phyloP scores from a whole-genome alignment of 768 basidiomycete species.

The Royoungia palumana region DNA sequence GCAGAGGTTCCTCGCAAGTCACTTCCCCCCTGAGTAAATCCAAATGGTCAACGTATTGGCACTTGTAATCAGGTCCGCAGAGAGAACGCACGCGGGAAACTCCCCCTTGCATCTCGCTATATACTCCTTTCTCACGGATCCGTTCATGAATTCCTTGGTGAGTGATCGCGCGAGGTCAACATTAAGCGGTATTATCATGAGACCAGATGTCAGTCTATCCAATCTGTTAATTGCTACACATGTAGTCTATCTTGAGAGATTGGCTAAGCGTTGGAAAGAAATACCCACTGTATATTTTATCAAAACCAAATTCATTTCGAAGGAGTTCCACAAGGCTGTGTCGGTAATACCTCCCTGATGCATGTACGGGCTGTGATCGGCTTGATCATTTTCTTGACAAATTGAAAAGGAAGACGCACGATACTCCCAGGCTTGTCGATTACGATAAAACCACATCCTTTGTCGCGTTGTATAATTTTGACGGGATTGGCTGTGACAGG shows the following conservation, averaged over 20 bases:
- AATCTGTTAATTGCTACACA: slow-evolving; percentile 84
- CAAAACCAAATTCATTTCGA: slow-evolving; percentile 75
- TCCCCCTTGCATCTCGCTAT: slow-evolving; percentile 81
- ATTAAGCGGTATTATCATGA: slow-evolving; percentile 89
- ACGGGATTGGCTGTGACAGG: slow-evolving; percentile 85
- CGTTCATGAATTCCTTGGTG: slow-evolving; percentile 77
- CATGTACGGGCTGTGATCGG: slow-evolving; percentile 74
- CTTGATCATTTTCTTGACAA: neutral
- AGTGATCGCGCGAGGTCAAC: slow-evolving; percentile 64
- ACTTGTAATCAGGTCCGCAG: neutral
- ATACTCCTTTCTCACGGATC: slow-evolving; percentile 87
- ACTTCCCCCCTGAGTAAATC: slow-evolving; percentile 59
- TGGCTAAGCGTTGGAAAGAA: neutral
- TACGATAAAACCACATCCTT: slow-evolving; percentile 78
- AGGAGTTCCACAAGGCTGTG: slow-evolving; percentile 89
- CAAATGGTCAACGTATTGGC: neutral
- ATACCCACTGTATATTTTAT: slow-evolving; percentile 77
- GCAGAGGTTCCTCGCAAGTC: slow-evolving; percentile 78
- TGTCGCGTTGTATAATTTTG: slow-evolving; percentile 73
- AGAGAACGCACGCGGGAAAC: slow-evolving; percentile 74
- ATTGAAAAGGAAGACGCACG: slow-evolving; percentile 50
- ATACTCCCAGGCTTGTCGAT: slow-evolving; percentile 97
- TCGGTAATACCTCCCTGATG: slow-evolving; percentile 84
- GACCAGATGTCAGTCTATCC: slow-evolving; percentile 89
- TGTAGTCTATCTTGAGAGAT: neutral